Evolutionary conservation across 2,329 filamentous ascomycete genomes (phyloP), one percentile per base, ranked within the genome.

Genomic region (Colletotrichum ledebouriae): DNA sequence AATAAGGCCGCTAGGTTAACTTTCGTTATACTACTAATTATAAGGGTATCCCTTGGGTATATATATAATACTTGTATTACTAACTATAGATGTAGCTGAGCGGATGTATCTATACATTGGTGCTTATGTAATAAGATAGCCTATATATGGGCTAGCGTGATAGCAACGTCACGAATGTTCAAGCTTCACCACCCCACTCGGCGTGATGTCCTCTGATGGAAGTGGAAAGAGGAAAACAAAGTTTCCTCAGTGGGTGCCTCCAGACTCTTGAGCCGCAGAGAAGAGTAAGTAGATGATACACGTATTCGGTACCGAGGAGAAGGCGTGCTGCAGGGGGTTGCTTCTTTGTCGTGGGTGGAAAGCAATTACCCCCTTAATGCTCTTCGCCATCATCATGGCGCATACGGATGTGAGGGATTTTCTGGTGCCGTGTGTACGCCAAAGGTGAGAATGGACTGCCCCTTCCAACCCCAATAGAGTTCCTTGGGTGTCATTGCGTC

Each of bases 381-480:
- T 65, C 41, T 55, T 56, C 42, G 55, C 60, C 55, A 39, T 41
- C 58, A 66, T 57, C 49, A 66, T 44, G 44, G 59, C 34, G 64
- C 59, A 63, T 41, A 12, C n/a, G 33, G 15, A 47, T 13, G 12
- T 64, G 64, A 67, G 64, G 66, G 47, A 65, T 69, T 69, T 69
- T 56, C 29, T 20, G 53, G 49, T 55, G 60, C 55, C 49, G 53
- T 52, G 29, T 41, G 39, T 34, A 44, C 34, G 15, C 37, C 13
- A 44, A 25, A 58, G 37, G 59, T 20, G 12, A 42, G 49, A 49
- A 59, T 68, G 47, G 61, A 39, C 47, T 44, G 61, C 64, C 59
- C 17, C 49, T 37, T 22, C 17, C 61, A 46, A 33, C 20, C 49
- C 29, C 39, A 25, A 49, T 55, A 29, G 49, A 56, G 41, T 65